Evolutionary conservation across 2,329 filamentous ascomycete species (phyloP).

Genomic region (Dactylellina sp.): DNA sequence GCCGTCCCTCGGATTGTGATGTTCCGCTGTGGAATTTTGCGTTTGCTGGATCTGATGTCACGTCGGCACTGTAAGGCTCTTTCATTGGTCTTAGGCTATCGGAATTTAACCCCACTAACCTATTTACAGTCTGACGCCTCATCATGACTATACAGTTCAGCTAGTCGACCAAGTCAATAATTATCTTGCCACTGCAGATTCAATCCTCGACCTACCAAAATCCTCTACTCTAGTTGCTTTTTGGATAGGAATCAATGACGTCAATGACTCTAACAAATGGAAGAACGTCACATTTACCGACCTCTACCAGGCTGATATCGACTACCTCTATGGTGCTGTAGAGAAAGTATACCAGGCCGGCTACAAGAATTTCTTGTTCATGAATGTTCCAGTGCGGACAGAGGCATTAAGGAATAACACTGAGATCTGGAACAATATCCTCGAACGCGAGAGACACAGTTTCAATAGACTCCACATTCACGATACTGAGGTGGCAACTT

Average conservation of each 20-base stretch:
- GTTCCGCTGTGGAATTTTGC: constrained; percentile 47
- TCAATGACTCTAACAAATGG: constrained; percentile 48
- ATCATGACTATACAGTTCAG: constrained; percentile 40
- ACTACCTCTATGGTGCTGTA: constrained; percentile 33
- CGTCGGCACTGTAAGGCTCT: constrained; percentile 32
- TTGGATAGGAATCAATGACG: constrained; percentile 49
- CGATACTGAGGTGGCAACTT: constrained; percentile 36
- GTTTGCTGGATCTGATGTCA: constrained; percentile 32
- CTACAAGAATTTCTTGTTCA: constrained; percentile 53
- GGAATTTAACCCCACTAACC: not conserved
- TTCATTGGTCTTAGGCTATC: not conserved
- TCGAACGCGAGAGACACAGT: constrained; percentile 40
- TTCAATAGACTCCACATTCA: constrained; percentile 41
- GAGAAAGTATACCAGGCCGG: constrained; percentile 38
- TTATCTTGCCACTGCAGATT: constrained; percentile 30
- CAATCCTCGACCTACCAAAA: constrained; percentile 30
- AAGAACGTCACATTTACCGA: constrained; percentile 42
- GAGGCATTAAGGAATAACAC: constrained; percentile 30
- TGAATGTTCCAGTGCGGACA: constrained; percentile 30
- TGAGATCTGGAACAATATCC: constrained; percentile 40
- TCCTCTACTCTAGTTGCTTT: constrained; percentile 35
- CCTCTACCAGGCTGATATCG: constrained; percentile 38
- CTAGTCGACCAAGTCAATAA: constrained; percentile 32
- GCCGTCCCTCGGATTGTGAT: constrained; percentile 32
- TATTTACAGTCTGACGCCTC: constrained; percentile 16